These are phyloP conservation scores for Fusarium graminum DNA, from an alignment of 2,329 filamentous ascomycete species.

Conservation along the genomic window DNA sequence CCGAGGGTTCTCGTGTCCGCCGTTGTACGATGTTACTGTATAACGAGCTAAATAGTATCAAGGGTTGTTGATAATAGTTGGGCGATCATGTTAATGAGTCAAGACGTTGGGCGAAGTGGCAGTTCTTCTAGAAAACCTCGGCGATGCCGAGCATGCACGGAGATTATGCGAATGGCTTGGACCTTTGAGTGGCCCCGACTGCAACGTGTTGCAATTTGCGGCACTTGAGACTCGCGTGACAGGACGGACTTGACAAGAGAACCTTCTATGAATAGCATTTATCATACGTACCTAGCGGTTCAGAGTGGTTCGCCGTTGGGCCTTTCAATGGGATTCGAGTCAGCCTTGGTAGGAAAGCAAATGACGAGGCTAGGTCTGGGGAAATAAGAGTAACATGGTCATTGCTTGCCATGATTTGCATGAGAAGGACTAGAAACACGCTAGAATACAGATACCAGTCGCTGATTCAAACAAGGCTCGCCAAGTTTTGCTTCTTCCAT, in stretches of 20 bases:
- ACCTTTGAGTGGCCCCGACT: constrained; percentile 6
- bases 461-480: background rate
- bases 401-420: constrained; percentile 38
- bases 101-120: background rate
- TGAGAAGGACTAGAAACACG: constrained; percentile 32
- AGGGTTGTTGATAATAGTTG: background rate
- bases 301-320: constrained; percentile 9
- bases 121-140: constrained; percentile 39
- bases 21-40: background rate
- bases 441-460: constrained; percentile 25
- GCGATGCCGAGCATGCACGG: constrained; percentile 32
- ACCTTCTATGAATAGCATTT: constrained; percentile 22
- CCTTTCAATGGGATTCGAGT: constrained; percentile 1
- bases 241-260: background rate
- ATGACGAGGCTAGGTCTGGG: constrained; percentile 25
- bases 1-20: constrained; percentile 13
- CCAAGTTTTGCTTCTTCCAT: constrained; percentile 6
- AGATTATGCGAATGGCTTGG: constrained; percentile 8
- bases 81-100: background rate
- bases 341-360: constrained; percentile 9
- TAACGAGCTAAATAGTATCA: background rate
- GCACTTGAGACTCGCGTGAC: constrained; percentile 22
- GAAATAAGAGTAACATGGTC: constrained; percentile 26
- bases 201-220: constrained; percentile 21
- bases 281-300: background rate